Evolutionary conservation across 2,329 filamentous ascomycete genomes (phyloP).

Genomic region (Neofusicoccum sp.): DNA sequence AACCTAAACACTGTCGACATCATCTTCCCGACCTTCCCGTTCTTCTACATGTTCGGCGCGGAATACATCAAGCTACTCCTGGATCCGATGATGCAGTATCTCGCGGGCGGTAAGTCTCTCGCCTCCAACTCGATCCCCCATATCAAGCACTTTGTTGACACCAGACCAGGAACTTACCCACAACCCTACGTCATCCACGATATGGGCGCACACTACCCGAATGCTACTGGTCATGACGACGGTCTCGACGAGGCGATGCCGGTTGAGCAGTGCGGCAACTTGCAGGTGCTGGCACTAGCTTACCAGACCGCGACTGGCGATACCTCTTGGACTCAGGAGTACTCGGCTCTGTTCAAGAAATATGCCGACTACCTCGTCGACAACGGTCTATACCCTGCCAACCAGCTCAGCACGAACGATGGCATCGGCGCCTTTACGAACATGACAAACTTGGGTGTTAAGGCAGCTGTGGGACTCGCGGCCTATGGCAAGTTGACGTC

Average conservation of each 20-base stretch:
- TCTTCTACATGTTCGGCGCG: slow-evolving; percentile 44
- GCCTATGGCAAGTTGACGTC: slow-evolving; percentile 44
- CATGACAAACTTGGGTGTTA: slow-evolving; percentile 49
- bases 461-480: slow-evolving; percentile 47
- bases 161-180: slow-evolving; percentile 1
- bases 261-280: slow-evolving; percentile 42
- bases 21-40: slow-evolving; percentile 43
- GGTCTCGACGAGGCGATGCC: slow-evolving; percentile 43
- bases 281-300: slow-evolving; percentile 39
- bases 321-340: slow-evolving; percentile 35
- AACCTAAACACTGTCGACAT: slow-evolving; percentile 46
- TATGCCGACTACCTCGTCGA: slow-evolving; percentile 45
- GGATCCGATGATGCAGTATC: slow-evolving; percentile 45
- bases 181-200: slow-evolving; percentile 42
- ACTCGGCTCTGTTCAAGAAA: slow-evolving; percentile 34
- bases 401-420: slow-evolving; percentile 46
- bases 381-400: slow-evolving; percentile 39
- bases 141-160: not conserved
- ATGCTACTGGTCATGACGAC: slow-evolving; percentile 41
- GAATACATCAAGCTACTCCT: slow-evolving; percentile 45
- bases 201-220: slow-evolving; percentile 42
- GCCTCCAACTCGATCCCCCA: not conserved
- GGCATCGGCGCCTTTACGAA: slow-evolving; percentile 42
- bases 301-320: slow-evolving; percentile 42
- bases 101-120: slow-evolving; percentile 36